phyloP scores from a whole-genome alignment of 768 basidiomycete genomes.

The Ramaria rubella region DNA sequence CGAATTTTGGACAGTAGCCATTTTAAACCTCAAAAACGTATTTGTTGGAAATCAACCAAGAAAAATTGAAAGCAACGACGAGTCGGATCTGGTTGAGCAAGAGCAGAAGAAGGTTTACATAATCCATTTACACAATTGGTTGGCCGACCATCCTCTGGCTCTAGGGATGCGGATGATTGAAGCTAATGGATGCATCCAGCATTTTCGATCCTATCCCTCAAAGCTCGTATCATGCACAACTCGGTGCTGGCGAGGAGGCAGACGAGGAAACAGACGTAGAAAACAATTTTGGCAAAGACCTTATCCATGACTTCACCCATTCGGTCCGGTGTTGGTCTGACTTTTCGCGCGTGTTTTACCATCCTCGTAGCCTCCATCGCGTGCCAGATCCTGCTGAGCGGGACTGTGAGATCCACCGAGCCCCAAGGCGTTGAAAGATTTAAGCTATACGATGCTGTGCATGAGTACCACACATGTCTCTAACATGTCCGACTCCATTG shows the following conservation, averaged over 20 bases:
- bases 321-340: conserved; percentile 57
- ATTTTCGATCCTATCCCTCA: conserved; percentile 43
- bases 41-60: no score
- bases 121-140: no score
- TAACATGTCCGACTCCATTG: no score
- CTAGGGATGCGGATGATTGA: no score
- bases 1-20: no score
- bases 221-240: conserved; percentile 48
- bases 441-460: conserved; percentile 48
- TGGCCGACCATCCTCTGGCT: no score
- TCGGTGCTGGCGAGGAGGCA: conserved; percentile 25
- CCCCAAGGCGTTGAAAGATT: conserved; percentile 44
- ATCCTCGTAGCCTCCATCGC: conserved; percentile 58
- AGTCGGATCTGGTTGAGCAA: no score
- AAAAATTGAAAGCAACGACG: no score
- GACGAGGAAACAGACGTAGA: conserved; percentile 19
- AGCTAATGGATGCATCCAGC: no score
- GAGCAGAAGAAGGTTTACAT: no score
- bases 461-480: no score
- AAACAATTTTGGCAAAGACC: conserved; percentile 13
- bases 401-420: conserved; percentile 58
- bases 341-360: conserved; percentile 56
- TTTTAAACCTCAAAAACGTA: no score
- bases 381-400: conserved; percentile 53
- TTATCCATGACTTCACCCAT: conserved; percentile 25